phyloP scores from a whole-genome alignment of 345 rosid genomes.

The Salix koriyanagi region DNA sequence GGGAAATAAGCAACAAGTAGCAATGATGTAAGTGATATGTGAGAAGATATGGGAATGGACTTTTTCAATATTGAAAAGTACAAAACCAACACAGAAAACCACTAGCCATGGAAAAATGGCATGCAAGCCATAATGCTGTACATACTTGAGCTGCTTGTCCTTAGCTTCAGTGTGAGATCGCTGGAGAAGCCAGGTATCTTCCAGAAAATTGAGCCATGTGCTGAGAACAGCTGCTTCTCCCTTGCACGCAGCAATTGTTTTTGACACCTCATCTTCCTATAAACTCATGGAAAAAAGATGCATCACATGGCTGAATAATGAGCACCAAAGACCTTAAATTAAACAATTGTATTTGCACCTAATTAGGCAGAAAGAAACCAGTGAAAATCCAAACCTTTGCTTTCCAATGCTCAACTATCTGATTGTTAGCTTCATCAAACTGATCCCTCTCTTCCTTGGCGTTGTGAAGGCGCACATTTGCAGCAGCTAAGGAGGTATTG shows the following conservation, averaged over 20 bases:
- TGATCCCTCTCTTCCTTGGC: slow-evolving; percentile 87
- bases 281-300: slow-evolving; percentile 4
- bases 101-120: background rate
- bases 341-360: background rate
- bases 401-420: slow-evolving; percentile 74
- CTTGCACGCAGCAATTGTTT: slow-evolving; percentile 64
- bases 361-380: background rate
- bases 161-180: slow-evolving; percentile 54
- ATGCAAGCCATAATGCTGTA: slow-evolving; percentile 21
- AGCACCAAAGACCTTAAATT: background rate
- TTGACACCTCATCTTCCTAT: slow-evolving; percentile 89
- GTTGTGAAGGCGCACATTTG: slow-evolving; percentile 71
- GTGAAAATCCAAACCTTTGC: slow-evolving; percentile 51
- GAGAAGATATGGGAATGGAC: background rate
- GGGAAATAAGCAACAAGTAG: slow-evolving; percentile 23
- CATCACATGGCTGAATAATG: slow-evolving; percentile 4
- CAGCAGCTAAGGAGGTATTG: slow-evolving; percentile 83
- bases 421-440: slow-evolving; percentile 88
- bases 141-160: slow-evolving; percentile 75
- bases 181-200: slow-evolving; percentile 87
- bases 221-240: slow-evolving; percentile 72
- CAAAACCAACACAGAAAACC: background rate
- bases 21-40: slow-evolving; percentile 1
- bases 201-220: slow-evolving; percentile 90
- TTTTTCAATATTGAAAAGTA: background rate